These are phyloP conservation scores for Phenoliferia sp. DNA, from an alignment of 1,284 basidiomycete genomes.

Conservation along the genomic window DNA sequence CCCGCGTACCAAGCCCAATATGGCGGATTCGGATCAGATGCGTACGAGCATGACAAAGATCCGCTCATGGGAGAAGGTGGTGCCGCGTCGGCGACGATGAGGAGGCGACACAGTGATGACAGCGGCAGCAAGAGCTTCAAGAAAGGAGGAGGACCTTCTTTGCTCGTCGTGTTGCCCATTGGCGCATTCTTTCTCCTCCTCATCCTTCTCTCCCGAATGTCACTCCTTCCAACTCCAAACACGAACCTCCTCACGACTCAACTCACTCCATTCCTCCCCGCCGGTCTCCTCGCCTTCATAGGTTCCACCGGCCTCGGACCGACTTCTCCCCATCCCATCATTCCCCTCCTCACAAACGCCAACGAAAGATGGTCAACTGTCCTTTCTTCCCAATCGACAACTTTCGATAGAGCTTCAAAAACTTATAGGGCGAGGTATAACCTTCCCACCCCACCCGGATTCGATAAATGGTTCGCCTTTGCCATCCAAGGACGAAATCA, in stretches of 20 bases:
- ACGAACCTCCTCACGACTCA: constrained; percentile 2
- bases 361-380: constrained; percentile 16
- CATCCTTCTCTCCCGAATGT: constrained; percentile 17
- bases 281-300: constrained; percentile 24
- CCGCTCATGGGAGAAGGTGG: constrained; percentile 50
- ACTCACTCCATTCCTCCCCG: constrained; percentile 25
- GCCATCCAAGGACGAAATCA: constrained; percentile 61
- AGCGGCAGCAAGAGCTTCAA: not conserved
- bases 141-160: not conserved
- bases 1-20: constrained; percentile 9
- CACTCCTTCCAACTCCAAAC: constrained; percentile 9
- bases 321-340: constrained; percentile 33
- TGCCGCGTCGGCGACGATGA: constrained; percentile 5
- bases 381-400: constrained; percentile 30
- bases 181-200: constrained; percentile 15
- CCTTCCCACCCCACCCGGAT: constrained; percentile 76
- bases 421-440: constrained; percentile 75
- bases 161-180: constrained; percentile 16
- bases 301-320: constrained; percentile 17
- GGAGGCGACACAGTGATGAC: not conserved
- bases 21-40: constrained; percentile 7
- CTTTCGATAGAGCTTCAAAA: constrained; percentile 54
- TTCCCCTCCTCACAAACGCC: constrained; percentile 31
- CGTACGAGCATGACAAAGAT: constrained; percentile 50
- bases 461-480: constrained; percentile 83